Evolutionary conservation across 2,329 filamentous ascomycete genomes (phyloP), one percentile per base, ranked within the genome.

Genomic region (Aspergillus pseudotamarii): DNA sequence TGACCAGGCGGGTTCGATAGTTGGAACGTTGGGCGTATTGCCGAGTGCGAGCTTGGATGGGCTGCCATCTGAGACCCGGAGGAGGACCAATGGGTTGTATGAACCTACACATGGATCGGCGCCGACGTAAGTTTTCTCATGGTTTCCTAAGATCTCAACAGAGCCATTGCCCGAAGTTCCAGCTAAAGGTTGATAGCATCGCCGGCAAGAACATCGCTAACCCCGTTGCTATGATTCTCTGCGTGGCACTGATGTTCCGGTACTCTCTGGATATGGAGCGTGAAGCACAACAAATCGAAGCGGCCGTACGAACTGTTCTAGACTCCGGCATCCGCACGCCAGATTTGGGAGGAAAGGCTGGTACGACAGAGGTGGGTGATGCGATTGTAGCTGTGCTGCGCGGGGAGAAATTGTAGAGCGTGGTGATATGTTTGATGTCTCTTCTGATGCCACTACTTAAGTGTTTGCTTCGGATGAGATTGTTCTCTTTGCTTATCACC

Each of bases 1-100:
- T 71, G 94, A 97, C 75, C 93, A 97, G 84, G 93, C 93, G 11
- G 93, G 90, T 64, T 93, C 94, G 21, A 96, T 97, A 68, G 91
- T 93, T 4, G 93, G 93, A 10, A 93, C 89, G 71, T 86, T 97
- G 68, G 93, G 94, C 10, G 84, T 97, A 62, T 81, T 96, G 66
- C 93, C 94, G 6, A 94, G 91, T 76, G 94, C 94, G 5, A 94
- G 91, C 76, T 81, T 97, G 73, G 90, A 90, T 68, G 91, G 91
- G 19, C 87, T 95, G 63, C 93, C 93, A 8, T 54, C 51, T 72
- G 91, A 91, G 1, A 51, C 69, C 21, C 91, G 92, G 81, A 86
- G 85, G 69, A 89, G 86, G 75, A 91, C 92, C 76, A 94, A 94
- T 76, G 93, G 92, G 61, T 92, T 97, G 71, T 97, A 96, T 78